Conservation (phyloP, 1,139 yeast species). For the Blastobotrys illinoisensis region DNA sequence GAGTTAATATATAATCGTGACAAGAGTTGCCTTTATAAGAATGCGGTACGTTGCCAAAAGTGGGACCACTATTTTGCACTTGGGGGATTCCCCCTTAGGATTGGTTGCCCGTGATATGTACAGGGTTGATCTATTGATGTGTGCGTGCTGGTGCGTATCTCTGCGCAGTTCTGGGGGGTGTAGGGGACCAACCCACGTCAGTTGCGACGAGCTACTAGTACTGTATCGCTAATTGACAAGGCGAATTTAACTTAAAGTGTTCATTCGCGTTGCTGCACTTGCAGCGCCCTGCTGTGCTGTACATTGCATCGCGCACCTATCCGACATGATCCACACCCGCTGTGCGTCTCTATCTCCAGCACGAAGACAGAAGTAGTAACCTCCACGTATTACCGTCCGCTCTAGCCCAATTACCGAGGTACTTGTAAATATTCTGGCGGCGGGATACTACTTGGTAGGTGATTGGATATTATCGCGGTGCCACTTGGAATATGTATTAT, state of each 20-base stretch:
- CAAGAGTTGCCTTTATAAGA: too few species aligned
- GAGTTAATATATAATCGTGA: neutral
- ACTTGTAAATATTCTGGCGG: too few species aligned
- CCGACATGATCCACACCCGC: neutral
- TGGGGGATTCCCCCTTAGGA: neutral
- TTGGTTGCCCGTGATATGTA: neutral
- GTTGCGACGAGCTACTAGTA: neutral
- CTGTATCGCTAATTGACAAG: neutral
- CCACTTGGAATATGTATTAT: too few species aligned
- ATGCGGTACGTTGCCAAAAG: too few species aligned
- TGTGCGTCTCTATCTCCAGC: neutral
- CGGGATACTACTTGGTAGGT: too few species aligned
- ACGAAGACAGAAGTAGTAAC: neutral
- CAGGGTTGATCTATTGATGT: neutral
- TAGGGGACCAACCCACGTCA: neutral
- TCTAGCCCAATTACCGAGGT: too few species aligned
- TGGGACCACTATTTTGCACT: neutral
- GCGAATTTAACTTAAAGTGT: neutral
- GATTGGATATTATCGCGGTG: too few species aligned
- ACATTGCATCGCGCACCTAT: neutral
- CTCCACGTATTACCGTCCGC: neutral
- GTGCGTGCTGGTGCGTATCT: neutral
- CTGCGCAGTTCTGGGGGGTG: slow-evolving; percentile 1
- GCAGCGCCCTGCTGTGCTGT: neutral
- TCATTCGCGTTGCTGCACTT: neutral